These are phyloP conservation scores for Candida mattraensis DNA, from an alignment of 805 yeast species.

Conservation along the genomic window DNA sequence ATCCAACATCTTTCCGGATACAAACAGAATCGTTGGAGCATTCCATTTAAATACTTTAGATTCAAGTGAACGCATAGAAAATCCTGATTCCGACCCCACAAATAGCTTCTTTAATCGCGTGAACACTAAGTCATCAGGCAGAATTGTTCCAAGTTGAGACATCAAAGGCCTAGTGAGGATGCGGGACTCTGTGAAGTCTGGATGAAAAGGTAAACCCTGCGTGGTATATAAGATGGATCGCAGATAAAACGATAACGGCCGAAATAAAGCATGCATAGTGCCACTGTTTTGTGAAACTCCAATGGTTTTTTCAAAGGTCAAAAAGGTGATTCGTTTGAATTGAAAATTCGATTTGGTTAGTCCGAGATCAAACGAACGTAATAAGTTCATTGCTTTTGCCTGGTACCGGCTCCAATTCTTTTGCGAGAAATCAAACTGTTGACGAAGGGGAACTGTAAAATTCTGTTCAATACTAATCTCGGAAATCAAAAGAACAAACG, in stretches of 20 bases:
- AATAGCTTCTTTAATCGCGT: slow-evolving; percentile 60
- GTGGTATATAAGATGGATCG: slow-evolving; percentile 36
- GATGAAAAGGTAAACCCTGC: slow-evolving; percentile 3
- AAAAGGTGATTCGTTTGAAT: slow-evolving; percentile 24
- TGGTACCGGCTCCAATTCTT: slow-evolving; percentile 45
- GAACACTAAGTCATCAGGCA: slow-evolving; percentile 41
- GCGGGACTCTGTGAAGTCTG: slow-evolving; percentile 30
- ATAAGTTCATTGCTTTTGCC: slow-evolving; percentile 41
- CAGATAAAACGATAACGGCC: slow-evolving; percentile 46
- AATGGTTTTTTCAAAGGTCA: slow-evolving; percentile 36
- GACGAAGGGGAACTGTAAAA: slow-evolving; percentile 13
- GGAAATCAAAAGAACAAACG: slow-evolving; percentile 48
- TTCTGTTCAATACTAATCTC: slow-evolving; percentile 31
- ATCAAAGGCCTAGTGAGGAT: slow-evolving; percentile 39
- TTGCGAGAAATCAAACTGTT: slow-evolving; percentile 25
- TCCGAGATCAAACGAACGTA: slow-evolving; percentile 48
- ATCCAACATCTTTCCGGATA: slow-evolving; percentile 60
- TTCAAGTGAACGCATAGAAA: slow-evolving; percentile 85
- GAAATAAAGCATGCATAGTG: slow-evolving; percentile 44
- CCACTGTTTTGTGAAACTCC: slow-evolving; percentile 18
- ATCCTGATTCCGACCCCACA: slow-evolving; percentile 75
- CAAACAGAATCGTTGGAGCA: slow-evolving; percentile 74
- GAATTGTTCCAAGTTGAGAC: slow-evolving; percentile 38
- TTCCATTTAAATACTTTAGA: slow-evolving; percentile 85
- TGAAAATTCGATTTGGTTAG: slow-evolving; percentile 29